These are phyloP conservation scores for Mycena rebaudengoi DNA, from an alignment of 768 basidiomycete species.

Conservation along the genomic window DNA sequence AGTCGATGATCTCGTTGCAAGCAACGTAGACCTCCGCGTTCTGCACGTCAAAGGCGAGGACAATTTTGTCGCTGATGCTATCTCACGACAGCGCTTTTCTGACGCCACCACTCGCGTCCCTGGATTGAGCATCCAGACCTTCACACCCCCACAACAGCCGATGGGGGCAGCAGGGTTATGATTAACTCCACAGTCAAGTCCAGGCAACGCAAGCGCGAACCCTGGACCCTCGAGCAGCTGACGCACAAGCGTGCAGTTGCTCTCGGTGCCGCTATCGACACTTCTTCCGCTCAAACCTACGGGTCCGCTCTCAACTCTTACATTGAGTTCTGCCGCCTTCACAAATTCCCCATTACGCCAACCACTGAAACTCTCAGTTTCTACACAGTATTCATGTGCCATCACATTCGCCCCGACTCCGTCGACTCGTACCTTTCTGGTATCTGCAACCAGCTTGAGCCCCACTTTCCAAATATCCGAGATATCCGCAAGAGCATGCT, in stretches of 20 bases:
- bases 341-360: slow-evolving; percentile 37
- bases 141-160: not conserved
- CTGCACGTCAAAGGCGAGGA: not conserved
- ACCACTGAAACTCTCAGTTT: slow-evolving; percentile 43
- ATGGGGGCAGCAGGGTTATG: slow-evolving; percentile 22
- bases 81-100: not conserved
- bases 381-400: slow-evolving; percentile 44
- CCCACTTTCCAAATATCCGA: slow-evolving; percentile 40
- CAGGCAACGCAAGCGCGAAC: slow-evolving; percentile 38
- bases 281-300: slow-evolving; percentile 30
- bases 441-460: slow-evolving; percentile 44
- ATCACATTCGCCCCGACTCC: slow-evolving; percentile 44
- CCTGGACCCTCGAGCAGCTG: slow-evolving; percentile 45
- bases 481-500: slow-evolving; percentile 26
- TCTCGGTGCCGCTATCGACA: slow-evolving; percentile 33
- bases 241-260: slow-evolving; percentile 30
- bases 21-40: not conserved
- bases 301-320: slow-evolving; percentile 41
- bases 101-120: not conserved
- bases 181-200: slow-evolving; percentile 13
- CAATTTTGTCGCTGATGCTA: not conserved
- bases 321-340: slow-evolving; percentile 35
- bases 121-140: not conserved
- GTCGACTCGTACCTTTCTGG: slow-evolving; percentile 49
- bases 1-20: slow-evolving; percentile 28